Percentiles rank a stretch among this genome's conserved stretches.
Conservation (phyloP, 2,329 filamentous ascomycete species). For the Penicillium sp. region DNA sequence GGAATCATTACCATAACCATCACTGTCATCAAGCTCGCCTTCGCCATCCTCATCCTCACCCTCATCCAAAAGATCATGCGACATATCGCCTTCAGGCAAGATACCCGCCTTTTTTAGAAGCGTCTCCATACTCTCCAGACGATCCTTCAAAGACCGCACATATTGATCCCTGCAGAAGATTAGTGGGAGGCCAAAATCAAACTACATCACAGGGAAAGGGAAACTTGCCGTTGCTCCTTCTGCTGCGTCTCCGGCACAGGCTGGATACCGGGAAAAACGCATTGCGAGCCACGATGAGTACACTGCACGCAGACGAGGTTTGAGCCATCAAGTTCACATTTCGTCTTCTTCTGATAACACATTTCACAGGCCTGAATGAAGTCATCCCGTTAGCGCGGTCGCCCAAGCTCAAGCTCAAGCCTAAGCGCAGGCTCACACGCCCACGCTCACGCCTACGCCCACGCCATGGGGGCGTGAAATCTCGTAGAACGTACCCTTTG, state of each 20-base stretch:
- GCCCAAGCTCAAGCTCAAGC: neutral
- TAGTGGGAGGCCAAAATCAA: too few species aligned
- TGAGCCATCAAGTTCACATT: slow-evolving; percentile 89
- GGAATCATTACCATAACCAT: slow-evolving; percentile 12
- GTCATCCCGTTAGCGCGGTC: slow-evolving; percentile 8
- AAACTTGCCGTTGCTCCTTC: slow-evolving; percentile 78
- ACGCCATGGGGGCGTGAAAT: too few species aligned
- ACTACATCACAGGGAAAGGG: neutral
- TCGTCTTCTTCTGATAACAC: slow-evolving; percentile 87
- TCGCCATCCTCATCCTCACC: slow-evolving; percentile 9
- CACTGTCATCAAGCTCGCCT: too few species aligned
- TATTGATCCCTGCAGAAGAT: slow-evolving; percentile 73
- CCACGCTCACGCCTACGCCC: too few species aligned
- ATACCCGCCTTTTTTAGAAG: slow-evolving; percentile 81
- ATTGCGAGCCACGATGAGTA: slow-evolving; percentile 91
- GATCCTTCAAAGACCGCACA: slow-evolving; percentile 89
- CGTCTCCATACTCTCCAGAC: slow-evolving; percentile 87
- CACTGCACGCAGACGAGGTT: slow-evolving; percentile 76
- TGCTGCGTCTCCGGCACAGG: slow-evolving; percentile 85
- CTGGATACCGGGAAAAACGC: slow-evolving; percentile 75
- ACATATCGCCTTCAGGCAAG: slow-evolving; percentile 76
- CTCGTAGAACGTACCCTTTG: slow-evolving; percentile 20
- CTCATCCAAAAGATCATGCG: slow-evolving; percentile 37
- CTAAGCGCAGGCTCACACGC: too few species aligned
- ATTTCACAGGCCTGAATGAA: slow-evolving; percentile 76